phyloP scores from a whole-genome alignment of 228 moss, liverwort and hornwort genomes.

The Sphagnum fallax region DNA sequence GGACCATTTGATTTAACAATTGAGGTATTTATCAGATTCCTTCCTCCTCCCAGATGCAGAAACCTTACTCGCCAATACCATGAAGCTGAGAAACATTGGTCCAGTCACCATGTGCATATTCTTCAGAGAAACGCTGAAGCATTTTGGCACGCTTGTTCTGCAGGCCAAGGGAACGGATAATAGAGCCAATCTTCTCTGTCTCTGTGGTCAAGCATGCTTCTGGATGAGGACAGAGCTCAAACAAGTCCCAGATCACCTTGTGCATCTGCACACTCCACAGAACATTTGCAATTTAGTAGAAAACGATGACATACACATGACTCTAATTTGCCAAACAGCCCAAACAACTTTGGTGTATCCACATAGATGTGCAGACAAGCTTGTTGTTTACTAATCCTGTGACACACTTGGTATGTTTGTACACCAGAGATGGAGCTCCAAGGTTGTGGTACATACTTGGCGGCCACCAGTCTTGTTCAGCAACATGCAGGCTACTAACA shows the following conservation, averaged over 20 bases:
- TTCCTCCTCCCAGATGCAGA: neutral
- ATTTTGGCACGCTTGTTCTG: conserved; percentile 95
- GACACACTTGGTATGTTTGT: too few species aligned
- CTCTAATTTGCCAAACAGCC: neutral
- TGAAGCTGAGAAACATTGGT: conserved; percentile 85
- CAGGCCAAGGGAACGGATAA: conserved; percentile 83
- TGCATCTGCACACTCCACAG: conserved; percentile 67
- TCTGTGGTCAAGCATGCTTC: conserved; percentile 63
- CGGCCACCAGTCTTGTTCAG: conserved; percentile 89
- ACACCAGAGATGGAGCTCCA: too few species aligned
- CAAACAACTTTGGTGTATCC: neutral
- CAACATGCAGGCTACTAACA: conserved; percentile 84
- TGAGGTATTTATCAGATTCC: too few species aligned
- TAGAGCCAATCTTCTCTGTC: conserved; percentile 66
- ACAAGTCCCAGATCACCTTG: conserved; percentile 97
- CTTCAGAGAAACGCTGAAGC: conserved; percentile 84
- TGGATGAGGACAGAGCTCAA: conserved; percentile 75
- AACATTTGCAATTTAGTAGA: neutral
- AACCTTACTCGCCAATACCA: conserved; percentile 92
- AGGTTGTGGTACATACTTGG: conserved; percentile 51
- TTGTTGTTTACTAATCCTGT: neutral
- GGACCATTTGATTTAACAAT: too few species aligned
- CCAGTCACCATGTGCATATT: conserved; percentile 75
- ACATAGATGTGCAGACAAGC: conserved; percentile 1
- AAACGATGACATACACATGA: neutral